These are phyloP conservation scores for Alnus glutinosa DNA, from an alignment of 306 rosid genomes.

Conservation along the genomic window DNA sequence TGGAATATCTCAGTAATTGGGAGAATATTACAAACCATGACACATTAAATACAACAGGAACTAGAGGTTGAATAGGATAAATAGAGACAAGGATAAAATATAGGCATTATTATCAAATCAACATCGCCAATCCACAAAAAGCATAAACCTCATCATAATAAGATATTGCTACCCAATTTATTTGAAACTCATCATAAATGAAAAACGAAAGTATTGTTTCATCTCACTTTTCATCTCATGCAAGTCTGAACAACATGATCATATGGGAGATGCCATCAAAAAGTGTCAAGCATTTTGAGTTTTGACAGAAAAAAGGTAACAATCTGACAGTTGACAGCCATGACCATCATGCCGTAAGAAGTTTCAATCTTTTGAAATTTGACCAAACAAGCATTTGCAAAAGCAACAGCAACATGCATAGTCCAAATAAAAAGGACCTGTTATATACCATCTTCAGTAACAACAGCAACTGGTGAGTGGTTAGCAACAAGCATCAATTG, in stretches of 20 bases:
- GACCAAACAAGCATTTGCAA: not conserved
- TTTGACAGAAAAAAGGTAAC: not conserved
- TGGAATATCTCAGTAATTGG: slow-evolving; percentile 6
- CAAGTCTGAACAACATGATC: not conserved
- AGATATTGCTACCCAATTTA: not conserved
- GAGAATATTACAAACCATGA: slow-evolving; percentile 16
- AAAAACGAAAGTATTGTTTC: not conserved
- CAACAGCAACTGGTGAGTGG: not conserved
- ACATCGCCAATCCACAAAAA: not conserved
- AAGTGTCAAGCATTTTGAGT: not conserved
- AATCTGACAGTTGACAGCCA: not conserved
- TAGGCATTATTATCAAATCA: not conserved
- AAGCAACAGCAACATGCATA: not conserved
- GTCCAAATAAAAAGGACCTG: not conserved
- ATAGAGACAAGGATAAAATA: not conserved
- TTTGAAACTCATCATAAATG: not conserved
- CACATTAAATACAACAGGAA: slow-evolving; percentile 1
- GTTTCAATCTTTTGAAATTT: not conserved
- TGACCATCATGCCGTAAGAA: not conserved
- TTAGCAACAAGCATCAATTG: not conserved
- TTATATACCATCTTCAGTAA: not conserved
- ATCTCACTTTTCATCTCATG: not conserved
- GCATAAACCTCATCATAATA: not conserved
- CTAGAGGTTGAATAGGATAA: not conserved
- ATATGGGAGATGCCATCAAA: not conserved